Conservation (phyloP, 2,329 filamentous ascomycete species). For the Canariomyces notabilis region DNA sequence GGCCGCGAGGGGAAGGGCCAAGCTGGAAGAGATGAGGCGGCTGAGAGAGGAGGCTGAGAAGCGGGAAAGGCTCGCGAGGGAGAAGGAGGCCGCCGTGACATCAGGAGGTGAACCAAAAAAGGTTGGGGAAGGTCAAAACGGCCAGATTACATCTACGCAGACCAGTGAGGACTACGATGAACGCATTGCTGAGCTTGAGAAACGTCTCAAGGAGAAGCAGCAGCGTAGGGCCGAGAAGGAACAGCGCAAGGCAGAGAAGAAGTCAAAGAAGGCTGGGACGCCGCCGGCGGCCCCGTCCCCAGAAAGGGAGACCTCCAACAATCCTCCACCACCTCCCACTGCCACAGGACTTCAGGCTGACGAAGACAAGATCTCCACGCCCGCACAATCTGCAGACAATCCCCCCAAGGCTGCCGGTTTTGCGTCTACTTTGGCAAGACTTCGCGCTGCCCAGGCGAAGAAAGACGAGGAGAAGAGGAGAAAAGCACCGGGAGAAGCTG, state of each 20-base stretch:
- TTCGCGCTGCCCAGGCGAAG: conserved; percentile 54
- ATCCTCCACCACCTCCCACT: conserved; percentile 9
- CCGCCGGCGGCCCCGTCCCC: conserved; percentile 11
- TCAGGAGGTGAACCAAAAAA: neutral
- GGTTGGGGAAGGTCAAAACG: neutral
- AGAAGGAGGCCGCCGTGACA: conserved; percentile 7
- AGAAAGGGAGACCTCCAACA: neutral
- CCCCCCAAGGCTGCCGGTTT: conserved; percentile 18
- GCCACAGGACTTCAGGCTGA: conserved; percentile 33
- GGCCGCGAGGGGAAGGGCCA: conserved; percentile 30
- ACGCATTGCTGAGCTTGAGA: conserved; percentile 41
- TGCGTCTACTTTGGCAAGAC: conserved; percentile 46
- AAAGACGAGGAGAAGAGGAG: conserved; percentile 43
- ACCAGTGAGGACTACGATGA: conserved; percentile 27
- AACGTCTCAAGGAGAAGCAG: conserved; percentile 35
- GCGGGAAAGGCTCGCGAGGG: conserved; percentile 33
- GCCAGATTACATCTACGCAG: neutral
- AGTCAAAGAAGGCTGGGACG: conserved; percentile 24
- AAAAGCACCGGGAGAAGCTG: conserved; percentile 38
- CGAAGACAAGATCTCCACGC: conserved; percentile 26
- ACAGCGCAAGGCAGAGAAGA: conserved; percentile 38
- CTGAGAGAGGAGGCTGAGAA: conserved; percentile 38
- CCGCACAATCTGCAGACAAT: neutral
- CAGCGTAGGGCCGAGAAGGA: conserved; percentile 39
- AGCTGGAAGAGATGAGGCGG: conserved; percentile 38